Conservation (phyloP, 2,329 filamentous ascomycete genomes). For the Biscogniauxia marginata region DNA sequence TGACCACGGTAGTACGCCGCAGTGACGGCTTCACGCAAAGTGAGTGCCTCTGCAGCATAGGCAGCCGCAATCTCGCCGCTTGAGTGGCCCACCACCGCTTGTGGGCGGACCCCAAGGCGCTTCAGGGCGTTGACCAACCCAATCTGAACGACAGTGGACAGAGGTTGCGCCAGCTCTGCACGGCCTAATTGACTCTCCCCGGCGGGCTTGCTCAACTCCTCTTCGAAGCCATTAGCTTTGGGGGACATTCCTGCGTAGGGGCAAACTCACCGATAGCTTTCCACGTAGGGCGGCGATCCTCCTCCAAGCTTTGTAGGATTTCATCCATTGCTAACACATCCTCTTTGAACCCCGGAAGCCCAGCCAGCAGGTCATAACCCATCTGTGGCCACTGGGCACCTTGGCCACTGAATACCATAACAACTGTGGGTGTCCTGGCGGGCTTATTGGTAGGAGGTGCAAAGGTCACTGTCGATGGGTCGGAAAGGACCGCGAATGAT, state of each 20-base stretch:
- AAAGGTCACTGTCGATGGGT: slow-evolving; percentile 4
- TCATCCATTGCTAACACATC: slow-evolving; percentile 11
- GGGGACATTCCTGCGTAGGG: neutral
- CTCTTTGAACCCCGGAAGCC: slow-evolving; percentile 8
- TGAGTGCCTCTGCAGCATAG: slow-evolving; percentile 38
- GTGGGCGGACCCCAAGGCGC: slow-evolving; percentile 14
- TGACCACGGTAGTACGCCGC: slow-evolving; percentile 42
- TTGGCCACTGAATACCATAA: slow-evolving; percentile 25
- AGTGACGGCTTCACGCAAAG: slow-evolving; percentile 36
- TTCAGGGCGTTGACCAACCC: slow-evolving; percentile 30
- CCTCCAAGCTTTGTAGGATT: too few relatives aligned
- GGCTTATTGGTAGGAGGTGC: neutral
- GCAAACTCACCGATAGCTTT: too few relatives aligned
- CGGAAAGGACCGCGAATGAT: slow-evolving; percentile 8
- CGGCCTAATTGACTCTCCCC: neutral
- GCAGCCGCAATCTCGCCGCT: slow-evolving; percentile 44
- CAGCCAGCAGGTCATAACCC: slow-evolving; percentile 17
- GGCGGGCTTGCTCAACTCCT: neutral
- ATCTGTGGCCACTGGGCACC: slow-evolving; percentile 24
- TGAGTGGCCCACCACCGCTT: slow-evolving; percentile 39
- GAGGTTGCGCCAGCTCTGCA: slow-evolving; percentile 27
- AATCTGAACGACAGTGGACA: slow-evolving; percentile 36
- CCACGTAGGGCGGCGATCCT: too few relatives aligned
- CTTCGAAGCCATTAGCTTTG: neutral
- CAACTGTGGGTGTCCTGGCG: slow-evolving; percentile 2